Evolutionary conservation across 1,284 basidiomycete genomes (phyloP), one percentile per base, ranked within the genome.

Genomic region (Pulveroboletus sp.): DNA sequence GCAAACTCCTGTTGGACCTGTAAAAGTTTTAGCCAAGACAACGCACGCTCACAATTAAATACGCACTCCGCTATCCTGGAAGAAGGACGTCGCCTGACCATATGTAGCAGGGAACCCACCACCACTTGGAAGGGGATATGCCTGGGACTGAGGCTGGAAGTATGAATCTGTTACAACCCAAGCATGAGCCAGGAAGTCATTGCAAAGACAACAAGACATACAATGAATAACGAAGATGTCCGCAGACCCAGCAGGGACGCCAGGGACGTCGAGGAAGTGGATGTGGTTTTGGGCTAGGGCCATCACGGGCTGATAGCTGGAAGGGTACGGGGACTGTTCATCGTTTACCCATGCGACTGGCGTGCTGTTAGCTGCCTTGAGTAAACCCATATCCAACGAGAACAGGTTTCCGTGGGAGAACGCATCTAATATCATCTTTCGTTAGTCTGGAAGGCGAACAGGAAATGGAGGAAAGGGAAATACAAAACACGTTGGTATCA

Each of bases 171-270:
- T 29, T 17, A 45, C 42, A 46, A 42, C 35, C 17, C 22, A 50
- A 42, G 2, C 17, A 38, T 59, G 15, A 62, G 40, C 10, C 6
- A 9, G 22, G 50, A 17, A 46, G 7, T 15, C 6, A 31, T 2
- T n/a, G 53, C 31, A 56, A 45, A 12, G 8, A 18, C n/a, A 17
- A 52, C n/a, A 25, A 14, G 18, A 60, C 88, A 65, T 64, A 89
- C 91, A 95, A 75, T 96, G 93, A 61, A 96, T 91, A 35, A 95
- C 91, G 65, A 92, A 96, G 57, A 95, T 87, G 58, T 86, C 76
- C 5, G 85, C 87, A 48, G 80, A 82, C 38, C 92, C 92, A 22
- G 85, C 81, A 20, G 81, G 60, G 7, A 83, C 78, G 35, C 77
- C 80, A 9, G 91, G 88, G 4, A 91, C 85, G 60, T 90, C 79